Evolutionary conservation across 305 asterid genomes (phyloP), one percentile per base, ranked within the genome.

Genomic region (Coffea humblotiana): DNA sequence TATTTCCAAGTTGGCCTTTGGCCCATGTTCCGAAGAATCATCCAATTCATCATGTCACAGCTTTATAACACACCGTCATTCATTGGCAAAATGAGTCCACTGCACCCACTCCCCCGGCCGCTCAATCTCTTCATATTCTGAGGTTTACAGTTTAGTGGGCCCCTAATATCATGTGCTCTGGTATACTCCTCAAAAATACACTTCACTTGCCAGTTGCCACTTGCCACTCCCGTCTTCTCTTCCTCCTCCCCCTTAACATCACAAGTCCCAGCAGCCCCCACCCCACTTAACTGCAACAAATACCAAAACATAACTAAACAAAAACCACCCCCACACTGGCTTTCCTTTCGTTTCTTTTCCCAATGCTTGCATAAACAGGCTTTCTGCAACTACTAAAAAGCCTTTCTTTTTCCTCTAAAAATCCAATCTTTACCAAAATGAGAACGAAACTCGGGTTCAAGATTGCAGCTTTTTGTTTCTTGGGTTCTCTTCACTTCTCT

Each of bases 11-110:
- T 65, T 77, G 87, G 72, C 69, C 70, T 52, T 81, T 78, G 78
- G 89, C 48, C 88, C 93, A 87, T 88, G 91, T 83, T 84, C 86
- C 74, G 75, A 80, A 85, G 90, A 85, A 88, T 83, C 88, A 79
- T 79, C 81, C 87, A 85, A 82, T 78, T 69, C 64, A 80, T 80
- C 77, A 70, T 81, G 0, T 82, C 88, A 8, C 90, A 88, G 92
- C 92, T 71, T 89, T 80, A 76, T 25, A 82, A 66, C 64, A 43
- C 91, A 37, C 6, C 85, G 92, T 85, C 93, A 87, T 83, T 78
- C 79, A n/a, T n/a, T n/a, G n/a, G n/a, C n/a, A n/a, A n/a, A n/a
- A n/a, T n/a, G n/a, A n/a, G n/a, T n/a, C n/a, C n/a, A n/a, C n/a
- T n/a, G n/a, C n/a, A n/a, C n/a, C n/a, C n/a, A n/a, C n/a, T n/a